Conservation (phyloP, 1,284 basidiomycete species). For the Austroboletus niveus region DNA sequence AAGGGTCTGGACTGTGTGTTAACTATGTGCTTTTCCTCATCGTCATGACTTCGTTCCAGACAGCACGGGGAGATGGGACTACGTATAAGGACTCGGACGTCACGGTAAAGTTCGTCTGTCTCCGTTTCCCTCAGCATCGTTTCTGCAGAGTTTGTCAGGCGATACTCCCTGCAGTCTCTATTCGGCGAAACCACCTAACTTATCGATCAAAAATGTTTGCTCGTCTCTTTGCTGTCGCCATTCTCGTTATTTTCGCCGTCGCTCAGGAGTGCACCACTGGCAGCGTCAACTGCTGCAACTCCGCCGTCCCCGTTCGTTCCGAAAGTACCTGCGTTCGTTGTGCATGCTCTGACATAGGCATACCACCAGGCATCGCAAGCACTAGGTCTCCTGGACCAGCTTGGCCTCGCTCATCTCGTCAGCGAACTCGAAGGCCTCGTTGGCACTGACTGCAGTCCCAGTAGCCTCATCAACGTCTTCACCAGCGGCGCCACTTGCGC, state of each 20-base stretch:
- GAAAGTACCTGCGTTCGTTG: background rate
- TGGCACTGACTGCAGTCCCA: conserved; percentile 2
- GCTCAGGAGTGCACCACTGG: conserved; percentile 11
- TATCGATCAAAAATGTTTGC: conserved; percentile 18
- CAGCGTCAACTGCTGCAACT: conserved; percentile 11
- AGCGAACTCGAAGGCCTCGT: background rate
- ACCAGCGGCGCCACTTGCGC: conserved; percentile 5
- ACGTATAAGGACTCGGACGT: too few relatives aligned
- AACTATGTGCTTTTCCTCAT: too few relatives aligned
- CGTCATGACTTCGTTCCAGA: too few relatives aligned
- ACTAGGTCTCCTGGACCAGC: fast-evolving
- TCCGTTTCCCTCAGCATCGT: too few relatives aligned
- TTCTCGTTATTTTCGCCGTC: conserved; percentile 15
- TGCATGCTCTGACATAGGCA: fast-evolving
- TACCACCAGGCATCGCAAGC: background rate
- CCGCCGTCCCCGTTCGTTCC: conserved; percentile 1
- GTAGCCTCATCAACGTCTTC: background rate
- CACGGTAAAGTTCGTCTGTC: too few relatives aligned
- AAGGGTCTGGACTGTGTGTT: too few relatives aligned
- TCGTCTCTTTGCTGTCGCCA: conserved; percentile 20
- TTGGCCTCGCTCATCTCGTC: background rate
- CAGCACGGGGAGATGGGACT: too few relatives aligned
- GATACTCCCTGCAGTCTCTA: conserved; percentile 10
- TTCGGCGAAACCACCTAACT: background rate
- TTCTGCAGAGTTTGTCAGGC: too few relatives aligned